Conservation (phyloP, 768 basidiomycete species). For the Filobasidium floriforme region DNA sequence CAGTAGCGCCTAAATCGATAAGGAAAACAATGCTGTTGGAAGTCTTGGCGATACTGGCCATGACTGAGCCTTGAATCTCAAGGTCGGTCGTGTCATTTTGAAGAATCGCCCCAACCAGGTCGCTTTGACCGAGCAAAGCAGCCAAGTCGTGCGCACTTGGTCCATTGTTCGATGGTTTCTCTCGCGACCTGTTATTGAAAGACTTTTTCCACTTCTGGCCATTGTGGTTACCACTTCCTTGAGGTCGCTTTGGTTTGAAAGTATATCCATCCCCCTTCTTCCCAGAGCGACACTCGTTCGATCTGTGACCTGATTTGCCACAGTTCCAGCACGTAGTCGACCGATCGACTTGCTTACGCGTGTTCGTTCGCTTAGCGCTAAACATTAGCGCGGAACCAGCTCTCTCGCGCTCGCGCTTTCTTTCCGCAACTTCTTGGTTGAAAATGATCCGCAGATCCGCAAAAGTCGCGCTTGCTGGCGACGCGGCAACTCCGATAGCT, state of each 20-base stretch:
- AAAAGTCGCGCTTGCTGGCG: slow-evolving; percentile 1
- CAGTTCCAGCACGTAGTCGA: slow-evolving; percentile 8
- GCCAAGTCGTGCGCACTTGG: neutral
- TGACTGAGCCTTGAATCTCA: neutral
- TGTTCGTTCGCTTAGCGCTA: slow-evolving; percentile 1
- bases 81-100: neutral
- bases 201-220: too few relatives aligned
- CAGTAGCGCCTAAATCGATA: slow-evolving; percentile 3
- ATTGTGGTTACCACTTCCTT: neutral
- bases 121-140: neutral
- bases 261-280: neutral
- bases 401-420: slow-evolving; percentile 1
- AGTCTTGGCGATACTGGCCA: neutral
- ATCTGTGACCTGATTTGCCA: slow-evolving; percentile 1
- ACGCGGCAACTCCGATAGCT: neutral
- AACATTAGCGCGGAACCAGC: neutral
- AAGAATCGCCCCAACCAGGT: neutral
- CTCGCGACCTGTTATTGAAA: too few relatives aligned
- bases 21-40: neutral
- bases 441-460: slow-evolving; percentile 1
- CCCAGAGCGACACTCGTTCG: neutral
- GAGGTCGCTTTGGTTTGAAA: neutral
- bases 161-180: too few relatives aligned
- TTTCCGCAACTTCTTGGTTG: slow-evolving; percentile 5
- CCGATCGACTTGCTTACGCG: neutral